Percentiles rank a stretch among this genome's conserved stretches.
These are phyloP conservation scores for Backusella morwellensis DNA, from an alignment of 192 early-diverging fungal genomes.

Conservation along the genomic window DNA sequence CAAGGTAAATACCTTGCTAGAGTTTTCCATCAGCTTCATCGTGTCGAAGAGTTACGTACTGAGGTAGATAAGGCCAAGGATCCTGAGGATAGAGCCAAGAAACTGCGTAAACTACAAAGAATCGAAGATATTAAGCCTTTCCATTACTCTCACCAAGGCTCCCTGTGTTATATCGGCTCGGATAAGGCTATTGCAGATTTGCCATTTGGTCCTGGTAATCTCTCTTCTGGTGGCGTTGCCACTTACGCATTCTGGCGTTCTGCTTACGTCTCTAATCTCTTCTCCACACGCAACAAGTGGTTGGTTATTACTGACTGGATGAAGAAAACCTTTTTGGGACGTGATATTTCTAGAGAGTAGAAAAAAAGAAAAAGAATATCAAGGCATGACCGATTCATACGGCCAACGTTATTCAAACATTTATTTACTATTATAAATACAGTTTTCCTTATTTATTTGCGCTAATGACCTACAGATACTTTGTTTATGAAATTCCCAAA, in stretches of 20 bases:
- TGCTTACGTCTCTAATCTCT: constrained; percentile 75
- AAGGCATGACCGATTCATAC: neutral
- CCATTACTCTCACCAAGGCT: constrained; percentile 84
- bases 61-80: constrained; percentile 7
- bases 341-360: constrained; percentile 90
- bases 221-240: constrained; percentile 62
- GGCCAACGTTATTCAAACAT: neutral
- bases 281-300: constrained; percentile 78
- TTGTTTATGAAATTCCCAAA: neutral
- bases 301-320: constrained; percentile 90
- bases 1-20: constrained; percentile 86
- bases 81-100: constrained; percentile 25
- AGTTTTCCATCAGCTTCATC: constrained; percentile 64
- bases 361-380: neutral
- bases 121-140: constrained; percentile 57
- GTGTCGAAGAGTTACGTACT: constrained; percentile 38
- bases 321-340: constrained; percentile 88
- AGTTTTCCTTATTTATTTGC: neutral
- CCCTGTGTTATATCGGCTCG: constrained; percentile 89
- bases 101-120: constrained; percentile 30
- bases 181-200: constrained; percentile 95
- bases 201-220: constrained; percentile 69
- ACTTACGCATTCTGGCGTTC: constrained; percentile 80
- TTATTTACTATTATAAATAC: neutral
- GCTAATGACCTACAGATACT: neutral